Conservation (phyloP, 768 basidiomycete genomes). For the Tulasnella sp. region DNA sequence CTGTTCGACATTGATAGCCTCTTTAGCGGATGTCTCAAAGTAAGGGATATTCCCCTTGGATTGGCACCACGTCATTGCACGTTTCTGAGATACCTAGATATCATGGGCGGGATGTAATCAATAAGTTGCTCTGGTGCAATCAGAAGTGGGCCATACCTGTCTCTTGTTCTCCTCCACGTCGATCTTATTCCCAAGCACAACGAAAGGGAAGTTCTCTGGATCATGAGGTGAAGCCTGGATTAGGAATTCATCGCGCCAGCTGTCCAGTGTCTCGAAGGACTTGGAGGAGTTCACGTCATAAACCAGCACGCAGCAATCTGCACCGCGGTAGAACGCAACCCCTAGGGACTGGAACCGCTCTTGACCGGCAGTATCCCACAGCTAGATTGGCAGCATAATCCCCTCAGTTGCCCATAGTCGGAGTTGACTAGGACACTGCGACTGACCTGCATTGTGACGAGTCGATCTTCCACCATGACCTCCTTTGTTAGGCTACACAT, state of each 20-base stretch:
- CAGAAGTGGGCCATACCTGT: constrained; percentile 47
- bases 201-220: constrained; percentile 99
- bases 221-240: constrained; percentile 98
- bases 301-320: constrained; percentile 97
- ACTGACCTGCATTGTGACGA: constrained; percentile 96
- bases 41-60: constrained; percentile 99
- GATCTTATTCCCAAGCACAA: constrained; percentile 99
- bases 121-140: no score
- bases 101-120: background rate
- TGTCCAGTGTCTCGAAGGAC: constrained; percentile 96
- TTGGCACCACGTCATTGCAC: constrained; percentile 99
- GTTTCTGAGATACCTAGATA: constrained; percentile 94
- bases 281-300: constrained; percentile 99
- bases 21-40: constrained; percentile 99
- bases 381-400: constrained; percentile 35
- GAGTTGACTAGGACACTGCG: background rate
- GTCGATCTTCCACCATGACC: constrained; percentile 94
- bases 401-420: background rate
- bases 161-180: constrained; percentile 98
- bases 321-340: constrained; percentile 97
- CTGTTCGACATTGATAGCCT: constrained; percentile 99
- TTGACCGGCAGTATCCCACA: constrained; percentile 99
- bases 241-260: constrained; percentile 98
- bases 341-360: constrained; percentile 99
- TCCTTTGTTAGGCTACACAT: constrained; percentile 81